Evolutionary conservation across 2,329 filamentous ascomycete genomes (phyloP).

Genomic region (Cladophialophora exuberans): DNA sequence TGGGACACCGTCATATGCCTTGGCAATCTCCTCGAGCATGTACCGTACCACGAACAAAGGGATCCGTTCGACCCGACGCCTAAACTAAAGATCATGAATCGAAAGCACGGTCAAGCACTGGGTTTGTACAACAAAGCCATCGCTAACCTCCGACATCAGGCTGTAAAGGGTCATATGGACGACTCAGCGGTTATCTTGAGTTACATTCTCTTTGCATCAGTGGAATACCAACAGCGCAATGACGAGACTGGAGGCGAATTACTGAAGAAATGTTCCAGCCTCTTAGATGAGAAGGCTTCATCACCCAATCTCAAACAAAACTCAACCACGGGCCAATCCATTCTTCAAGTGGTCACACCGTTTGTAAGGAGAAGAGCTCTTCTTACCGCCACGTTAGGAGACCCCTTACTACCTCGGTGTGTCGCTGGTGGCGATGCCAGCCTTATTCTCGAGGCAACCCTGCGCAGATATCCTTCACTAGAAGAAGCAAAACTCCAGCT

Average conservation of each 20-base stretch:
- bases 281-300: slow-evolving; percentile 15
- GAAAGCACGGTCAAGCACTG: slow-evolving; percentile 22
- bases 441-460: neutral
- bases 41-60: slow-evolving; percentile 10
- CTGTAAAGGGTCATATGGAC: slow-evolving; percentile 16
- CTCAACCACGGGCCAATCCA: neutral
- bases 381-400: slow-evolving; percentile 17
- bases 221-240: slow-evolving; percentile 29
- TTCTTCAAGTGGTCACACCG: slow-evolving; percentile 24
- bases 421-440: neutral
- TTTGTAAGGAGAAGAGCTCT: slow-evolving; percentile 24
- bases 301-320: neutral
- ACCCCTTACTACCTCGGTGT: slow-evolving; percentile 6
- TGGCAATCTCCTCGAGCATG: slow-evolving; percentile 23
- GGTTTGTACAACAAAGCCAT: slow-evolving; percentile 27
- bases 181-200: slow-evolving; percentile 22
- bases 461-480: slow-evolving; percentile 9
- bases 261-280: slow-evolving; percentile 15
- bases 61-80: slow-evolving; percentile 2
- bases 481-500: slow-evolving; percentile 16
- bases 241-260: slow-evolving; percentile 17
- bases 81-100: slow-evolving; percentile 8
- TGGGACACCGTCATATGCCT: slow-evolving; percentile 26
- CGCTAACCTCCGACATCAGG: slow-evolving; percentile 12
- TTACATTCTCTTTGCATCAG: slow-evolving; percentile 27